These are phyloP conservation scores for Rhizopogon sp. DNA, from an alignment of 768 basidiomycete genomes.

Conservation along the genomic window DNA sequence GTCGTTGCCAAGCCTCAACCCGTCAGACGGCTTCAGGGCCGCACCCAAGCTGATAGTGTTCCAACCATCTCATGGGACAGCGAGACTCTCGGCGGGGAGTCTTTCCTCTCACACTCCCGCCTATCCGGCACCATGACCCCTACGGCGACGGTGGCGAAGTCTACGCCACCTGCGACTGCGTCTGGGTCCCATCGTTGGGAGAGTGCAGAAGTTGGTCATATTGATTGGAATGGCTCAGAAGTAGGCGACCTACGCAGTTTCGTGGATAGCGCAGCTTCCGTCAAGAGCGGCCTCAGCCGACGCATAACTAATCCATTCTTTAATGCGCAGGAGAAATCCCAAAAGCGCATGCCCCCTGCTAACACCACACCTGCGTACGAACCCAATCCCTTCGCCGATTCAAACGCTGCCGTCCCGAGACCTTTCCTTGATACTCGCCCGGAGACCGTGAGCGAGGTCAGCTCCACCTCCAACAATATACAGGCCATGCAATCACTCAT, in stretches of 20 bases:
- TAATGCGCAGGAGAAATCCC: slow-evolving; percentile 34
- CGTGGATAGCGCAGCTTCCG: slow-evolving; percentile 13
- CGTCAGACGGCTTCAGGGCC: slow-evolving; percentile 39
- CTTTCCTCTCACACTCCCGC: slow-evolving; percentile 46
- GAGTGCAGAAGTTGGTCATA: slow-evolving; percentile 58
- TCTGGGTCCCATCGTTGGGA: slow-evolving; percentile 60
- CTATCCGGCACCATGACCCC: slow-evolving; percentile 45
- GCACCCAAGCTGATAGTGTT: slow-evolving; percentile 32
- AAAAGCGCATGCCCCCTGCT: slow-evolving; percentile 12
- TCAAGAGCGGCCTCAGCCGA: slow-evolving; percentile 8
- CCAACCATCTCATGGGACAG: slow-evolving; percentile 49
- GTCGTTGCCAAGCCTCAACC: slow-evolving; percentile 23
- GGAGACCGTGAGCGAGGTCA: neutral
- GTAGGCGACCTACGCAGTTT: slow-evolving; percentile 17
- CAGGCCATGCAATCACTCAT: slow-evolving; percentile 61
- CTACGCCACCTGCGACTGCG: slow-evolving; percentile 53
- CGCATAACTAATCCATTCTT: slow-evolving; percentile 34
- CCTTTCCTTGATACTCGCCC: slow-evolving; percentile 20
- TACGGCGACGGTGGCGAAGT: slow-evolving; percentile 46
- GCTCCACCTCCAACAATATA: slow-evolving; percentile 39
- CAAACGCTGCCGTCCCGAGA: slow-evolving; percentile 12
- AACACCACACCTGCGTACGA: slow-evolving; percentile 1
- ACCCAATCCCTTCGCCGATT: slow-evolving; percentile 42
- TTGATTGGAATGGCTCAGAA: slow-evolving; percentile 21
- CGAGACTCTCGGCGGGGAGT: slow-evolving; percentile 39